Evolutionary conservation across 345 rosid genomes (phyloP).

Genomic region (Trapa bicornis): DNA sequence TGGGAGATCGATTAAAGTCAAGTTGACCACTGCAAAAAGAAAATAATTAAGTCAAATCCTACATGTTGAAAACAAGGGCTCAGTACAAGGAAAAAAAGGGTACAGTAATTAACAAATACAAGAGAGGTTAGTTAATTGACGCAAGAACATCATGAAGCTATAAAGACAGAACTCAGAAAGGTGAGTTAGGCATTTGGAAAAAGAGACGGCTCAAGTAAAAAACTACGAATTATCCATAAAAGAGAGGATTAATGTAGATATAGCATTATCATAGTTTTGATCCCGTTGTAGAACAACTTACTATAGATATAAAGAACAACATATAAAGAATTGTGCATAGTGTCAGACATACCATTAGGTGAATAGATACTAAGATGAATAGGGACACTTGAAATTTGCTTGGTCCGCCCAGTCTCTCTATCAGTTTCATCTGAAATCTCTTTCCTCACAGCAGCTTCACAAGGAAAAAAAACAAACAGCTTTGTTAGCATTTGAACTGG

Average conservation of each 20-base stretch:
- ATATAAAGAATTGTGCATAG: neutral
- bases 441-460: slow-evolving; percentile 89
- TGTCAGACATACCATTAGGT: slow-evolving; percentile 47
- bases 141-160: neutral
- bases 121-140: neutral
- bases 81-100: neutral
- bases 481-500: neutral
- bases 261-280: neutral
- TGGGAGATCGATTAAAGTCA: slow-evolving; percentile 95
- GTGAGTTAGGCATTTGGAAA: neutral
- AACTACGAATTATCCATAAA: neutral
- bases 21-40: slow-evolving; percentile 73
- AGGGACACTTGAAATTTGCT: slow-evolving; percentile 86
- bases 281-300: neutral
- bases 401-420: slow-evolving; percentile 87
- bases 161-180: neutral
- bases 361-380: slow-evolving; percentile 97
- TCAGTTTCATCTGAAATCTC: slow-evolving; percentile 99
- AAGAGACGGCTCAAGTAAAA: neutral
- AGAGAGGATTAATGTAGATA: neutral
- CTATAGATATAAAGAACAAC: neutral
- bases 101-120: neutral
- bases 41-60: neutral
- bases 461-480: neutral
- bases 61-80: neutral